A percentile compares a stretch with the other conserved stretches of the same genome.
Conservation (phyloP, 345 rosid genomes). For the Lagerstroemia speciosa region DNA sequence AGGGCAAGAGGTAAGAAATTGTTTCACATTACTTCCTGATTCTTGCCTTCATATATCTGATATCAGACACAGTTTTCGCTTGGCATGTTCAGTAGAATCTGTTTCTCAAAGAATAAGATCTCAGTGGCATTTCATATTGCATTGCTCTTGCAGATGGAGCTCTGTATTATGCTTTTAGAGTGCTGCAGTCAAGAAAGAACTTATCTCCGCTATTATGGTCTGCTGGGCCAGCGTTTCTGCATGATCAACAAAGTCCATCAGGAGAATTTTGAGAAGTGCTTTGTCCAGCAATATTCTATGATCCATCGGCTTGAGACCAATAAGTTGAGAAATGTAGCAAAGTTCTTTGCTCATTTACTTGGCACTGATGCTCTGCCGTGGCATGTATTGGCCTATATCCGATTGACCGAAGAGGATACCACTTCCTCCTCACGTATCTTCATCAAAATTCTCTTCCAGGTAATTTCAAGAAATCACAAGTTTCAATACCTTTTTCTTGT, state of each 20-base stretch:
- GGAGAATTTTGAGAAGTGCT: constrained; percentile 87
- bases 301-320: constrained; percentile 91
- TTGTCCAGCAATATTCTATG: constrained; percentile 91
- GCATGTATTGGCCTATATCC: constrained; percentile 83
- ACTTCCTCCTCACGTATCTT: constrained; percentile 91
- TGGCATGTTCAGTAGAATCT: background rate
- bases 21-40: background rate
- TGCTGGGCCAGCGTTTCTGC: constrained; percentile 90
- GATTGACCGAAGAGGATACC: constrained; percentile 85
- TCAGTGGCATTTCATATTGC: constrained; percentile 3
- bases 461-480: background rate
- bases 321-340: constrained; percentile 79
- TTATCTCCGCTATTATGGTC: constrained; percentile 82
- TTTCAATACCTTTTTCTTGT: background rate
- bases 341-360: constrained; percentile 89
- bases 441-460: constrained; percentile 97
- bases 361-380: constrained; percentile 94
- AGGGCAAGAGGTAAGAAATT: constrained; percentile 59
- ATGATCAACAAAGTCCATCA: constrained; percentile 86
- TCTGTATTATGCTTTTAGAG: constrained; percentile 87
- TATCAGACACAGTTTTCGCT: background rate
- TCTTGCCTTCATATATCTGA: background rate
- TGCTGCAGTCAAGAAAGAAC: constrained; percentile 97
- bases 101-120: background rate
- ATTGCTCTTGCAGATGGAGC: constrained; percentile 66